phyloP scores from a whole-genome alignment of 805 yeast species.

The Isabelozyma rhagii region DNA sequence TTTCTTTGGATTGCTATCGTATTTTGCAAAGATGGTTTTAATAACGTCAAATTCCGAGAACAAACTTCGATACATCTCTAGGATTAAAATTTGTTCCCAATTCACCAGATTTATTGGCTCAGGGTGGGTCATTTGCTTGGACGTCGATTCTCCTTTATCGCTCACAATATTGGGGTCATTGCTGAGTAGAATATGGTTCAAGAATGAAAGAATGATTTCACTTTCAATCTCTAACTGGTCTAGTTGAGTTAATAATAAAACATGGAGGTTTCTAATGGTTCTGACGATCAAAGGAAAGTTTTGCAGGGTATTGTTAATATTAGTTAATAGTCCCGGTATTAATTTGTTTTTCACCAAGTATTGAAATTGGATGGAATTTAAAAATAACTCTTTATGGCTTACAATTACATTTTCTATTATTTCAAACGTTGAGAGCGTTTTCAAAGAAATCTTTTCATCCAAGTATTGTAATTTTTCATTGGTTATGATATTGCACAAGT shows the following conservation, averaged over 20 bases:
- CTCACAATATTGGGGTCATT: conserved; percentile 46
- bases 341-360: conserved; percentile 63
- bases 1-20: conserved; percentile 54
- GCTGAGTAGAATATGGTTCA: conserved; percentile 67
- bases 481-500: conserved; percentile 67
- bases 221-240: conserved; percentile 66
- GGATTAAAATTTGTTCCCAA: conserved; percentile 74
- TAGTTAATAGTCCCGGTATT: conserved; percentile 72
- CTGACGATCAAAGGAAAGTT: conserved; percentile 73
- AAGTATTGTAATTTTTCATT: conserved; percentile 55
- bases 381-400: conserved; percentile 57
- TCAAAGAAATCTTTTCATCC: conserved; percentile 49
- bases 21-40: conserved; percentile 52
- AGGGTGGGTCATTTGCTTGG: background rate
- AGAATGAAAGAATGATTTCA: conserved; percentile 72
- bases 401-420: conserved; percentile 74
- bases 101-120: conserved; percentile 2
- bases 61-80: conserved; percentile 68
- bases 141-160: conserved; percentile 2
- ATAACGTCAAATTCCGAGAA: conserved; percentile 55
- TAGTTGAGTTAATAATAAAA: conserved; percentile 58
- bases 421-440: conserved; percentile 68
- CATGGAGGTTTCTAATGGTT: conserved; percentile 65
- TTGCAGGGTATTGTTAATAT: conserved; percentile 49
- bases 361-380: conserved; percentile 59